Percentiles rank a stretch among this genome's conserved stretches.
Evolutionary conservation across 225 moss, liverwort and hornwort species (phyloP).

Genomic region (Climacium dendroides): DNA sequence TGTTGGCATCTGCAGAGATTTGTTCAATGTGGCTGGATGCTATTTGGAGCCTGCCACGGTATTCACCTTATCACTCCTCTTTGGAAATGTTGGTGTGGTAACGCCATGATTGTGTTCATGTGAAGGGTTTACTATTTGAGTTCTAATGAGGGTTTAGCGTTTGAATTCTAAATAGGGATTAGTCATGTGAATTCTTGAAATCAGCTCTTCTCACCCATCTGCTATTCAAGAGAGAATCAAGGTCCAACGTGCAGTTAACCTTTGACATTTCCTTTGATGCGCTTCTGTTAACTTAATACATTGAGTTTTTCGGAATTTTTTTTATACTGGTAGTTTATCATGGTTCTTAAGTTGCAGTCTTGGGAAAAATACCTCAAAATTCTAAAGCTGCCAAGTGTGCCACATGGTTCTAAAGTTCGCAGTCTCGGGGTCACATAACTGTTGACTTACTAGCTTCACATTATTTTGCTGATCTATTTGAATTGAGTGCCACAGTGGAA

Average conservation of each 20-base stretch:
- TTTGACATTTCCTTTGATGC: neutral
- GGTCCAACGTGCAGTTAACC: neutral
- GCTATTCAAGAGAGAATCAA: neutral
- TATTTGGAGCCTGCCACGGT: slow-evolving; percentile 83
- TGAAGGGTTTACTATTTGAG: neutral
- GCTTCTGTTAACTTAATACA: neutral
- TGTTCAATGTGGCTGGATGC: slow-evolving; percentile 80
- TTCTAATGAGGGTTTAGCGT: neutral
- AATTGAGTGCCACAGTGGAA: neutral
- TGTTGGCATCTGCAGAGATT: slow-evolving; percentile 30
- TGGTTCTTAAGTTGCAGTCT: neutral
- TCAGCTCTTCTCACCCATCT: neutral
- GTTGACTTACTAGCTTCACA: neutral
- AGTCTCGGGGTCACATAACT: no score
- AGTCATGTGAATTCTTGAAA: neutral
- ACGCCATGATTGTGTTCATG: neutral
- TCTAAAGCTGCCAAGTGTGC: neutral
- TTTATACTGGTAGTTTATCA: neutral
- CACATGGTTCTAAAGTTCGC: neutral
- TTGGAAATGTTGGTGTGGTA: neutral
- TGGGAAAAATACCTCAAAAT: neutral
- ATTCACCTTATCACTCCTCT: neutral
- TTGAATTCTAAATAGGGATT: neutral
- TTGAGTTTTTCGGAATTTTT: neutral
- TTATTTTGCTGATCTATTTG: neutral